Conservation (phyloP, 176 grass and related monocot species). For the Cenchrus fungigraminus region DNA sequence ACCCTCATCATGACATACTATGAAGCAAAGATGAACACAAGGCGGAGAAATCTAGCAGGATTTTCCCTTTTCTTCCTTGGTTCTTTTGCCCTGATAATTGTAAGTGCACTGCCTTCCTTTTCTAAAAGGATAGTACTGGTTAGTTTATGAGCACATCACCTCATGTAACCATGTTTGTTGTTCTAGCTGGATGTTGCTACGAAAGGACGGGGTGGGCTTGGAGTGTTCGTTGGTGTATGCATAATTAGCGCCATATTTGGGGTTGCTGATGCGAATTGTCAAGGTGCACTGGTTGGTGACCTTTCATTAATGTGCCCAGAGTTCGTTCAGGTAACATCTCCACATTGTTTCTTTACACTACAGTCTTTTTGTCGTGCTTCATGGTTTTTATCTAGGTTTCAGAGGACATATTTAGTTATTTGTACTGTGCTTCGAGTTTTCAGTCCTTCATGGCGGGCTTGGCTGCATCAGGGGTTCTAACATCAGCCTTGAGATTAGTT, state of each 20-base stretch:
- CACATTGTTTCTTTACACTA: not conserved
- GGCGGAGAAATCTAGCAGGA: conserved; percentile 62
- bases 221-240: conserved; percentile 79
- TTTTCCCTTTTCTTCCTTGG: conserved; percentile 72
- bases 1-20: conserved; percentile 61
- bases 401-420: conserved; percentile 8
- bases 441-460: conserved; percentile 70
- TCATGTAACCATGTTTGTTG: conserved; percentile 18
- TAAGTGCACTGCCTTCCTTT: conserved; percentile 30
- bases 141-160: conserved; percentile 1
- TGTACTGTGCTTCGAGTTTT: conserved; percentile 32
- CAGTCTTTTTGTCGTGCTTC: conserved; percentile 25
- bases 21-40: conserved; percentile 82
- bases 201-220: conserved; percentile 79
- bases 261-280: conserved; percentile 76
- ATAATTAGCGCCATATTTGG: conserved; percentile 86
- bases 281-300: conserved; percentile 94
- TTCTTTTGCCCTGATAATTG: conserved; percentile 70
- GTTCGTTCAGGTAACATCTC: conserved; percentile 75
- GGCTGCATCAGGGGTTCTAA: conserved; percentile 68
- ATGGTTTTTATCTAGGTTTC: not conserved
- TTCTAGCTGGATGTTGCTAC: conserved; percentile 90
- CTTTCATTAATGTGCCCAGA: conserved; percentile 94
- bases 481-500: conserved; percentile 72
- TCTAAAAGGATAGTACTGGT: not conserved